Evolutionary conservation across 140 eudicot genomes (phyloP), one percentile per base, ranked within the genome.

Genomic region (Anethum foeniculum): DNA sequence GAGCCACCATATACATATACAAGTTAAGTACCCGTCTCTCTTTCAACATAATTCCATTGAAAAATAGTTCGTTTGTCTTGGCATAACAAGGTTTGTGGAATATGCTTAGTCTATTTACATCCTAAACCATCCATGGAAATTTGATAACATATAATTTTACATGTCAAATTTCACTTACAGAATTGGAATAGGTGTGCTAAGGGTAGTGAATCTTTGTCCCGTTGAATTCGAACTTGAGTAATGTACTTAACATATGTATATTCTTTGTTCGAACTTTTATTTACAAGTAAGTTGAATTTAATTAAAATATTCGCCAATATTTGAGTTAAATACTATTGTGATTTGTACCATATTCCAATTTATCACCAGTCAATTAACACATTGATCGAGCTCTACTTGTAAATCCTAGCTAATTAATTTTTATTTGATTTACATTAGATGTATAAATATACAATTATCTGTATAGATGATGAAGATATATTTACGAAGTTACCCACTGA

Each of bases 71-170:
- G 76, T 71, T 71, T 36, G 25, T 71, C 48, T 71, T 36, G 11
- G 76, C 48, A 32, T 7, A 71, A 71, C 76, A 71, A 71, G 12
- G 21, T 36, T 71, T 32, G 3, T 71, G 76, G 76, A 71, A 71
- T 71, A 71, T 71, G 25, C 21, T 5, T 69, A 3, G 1, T 30
- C 21, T n/a, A 68, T 34, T 54, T 54, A 21, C 23, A 23, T 51
- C 58, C 58, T 51, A 4, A 14, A 14, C 58, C 58, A 51, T 15
- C 6, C 58, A 51, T 16, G 58, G 58, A 51, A 51, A 51, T 5
- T 51, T 51, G 58, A 51, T 51, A 51, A 19, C 23, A 51, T 3
- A 3, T n/a, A n/a, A n/a, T 34, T 34, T 51, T 51, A 51, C 58
- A 51, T 51, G 7, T 51, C 58, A 51, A 51, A 51, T 51, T 51